phyloP scores from a whole-genome alignment of 805 yeast genomes.

The Spathaspora sp. region DNA sequence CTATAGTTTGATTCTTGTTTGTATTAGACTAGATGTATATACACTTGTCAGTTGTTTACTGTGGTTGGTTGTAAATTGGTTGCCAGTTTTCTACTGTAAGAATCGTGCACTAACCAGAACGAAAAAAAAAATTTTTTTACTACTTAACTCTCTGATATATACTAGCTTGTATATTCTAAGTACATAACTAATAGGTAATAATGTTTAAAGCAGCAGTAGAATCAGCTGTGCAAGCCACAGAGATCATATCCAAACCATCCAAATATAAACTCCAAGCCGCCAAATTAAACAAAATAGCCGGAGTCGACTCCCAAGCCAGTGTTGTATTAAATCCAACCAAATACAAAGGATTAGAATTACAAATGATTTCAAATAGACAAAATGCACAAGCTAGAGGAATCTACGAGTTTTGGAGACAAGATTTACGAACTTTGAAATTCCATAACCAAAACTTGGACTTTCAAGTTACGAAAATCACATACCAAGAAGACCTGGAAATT shows the following conservation, averaged over 20 bases:
- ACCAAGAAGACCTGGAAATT: slow-evolving; percentile 27
- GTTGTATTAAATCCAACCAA: slow-evolving; percentile 22
- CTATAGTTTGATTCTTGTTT: background rate
- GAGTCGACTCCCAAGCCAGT: slow-evolving; percentile 37
- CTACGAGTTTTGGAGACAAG: slow-evolving; percentile 69
- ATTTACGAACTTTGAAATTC: slow-evolving; percentile 74
- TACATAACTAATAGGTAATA: background rate
- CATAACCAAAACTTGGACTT: slow-evolving; percentile 75
- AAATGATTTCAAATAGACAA: slow-evolving; percentile 43
- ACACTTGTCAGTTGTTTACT: background rate
- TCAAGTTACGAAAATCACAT: slow-evolving; percentile 53
- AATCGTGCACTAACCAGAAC: background rate
- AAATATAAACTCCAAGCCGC: slow-evolving; percentile 19
- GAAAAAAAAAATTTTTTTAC: background rate
- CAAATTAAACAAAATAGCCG: slow-evolving; percentile 50
- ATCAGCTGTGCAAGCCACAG: background rate
- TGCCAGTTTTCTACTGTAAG: background rate
- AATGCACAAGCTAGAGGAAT: slow-evolving; percentile 60
- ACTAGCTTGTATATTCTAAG: background rate
- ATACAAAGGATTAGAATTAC: slow-evolving; percentile 41
- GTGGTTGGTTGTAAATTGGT: background rate
- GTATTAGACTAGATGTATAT: background rate
- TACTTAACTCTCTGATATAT: background rate
- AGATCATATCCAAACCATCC: slow-evolving; percentile 11
- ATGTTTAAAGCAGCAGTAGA: background rate